A percentile compares a stretch with the other conserved stretches of the same genome.
Evolutionary conservation across 306 rosid species (phyloP).

Genomic region (Quercus dentata): DNA sequence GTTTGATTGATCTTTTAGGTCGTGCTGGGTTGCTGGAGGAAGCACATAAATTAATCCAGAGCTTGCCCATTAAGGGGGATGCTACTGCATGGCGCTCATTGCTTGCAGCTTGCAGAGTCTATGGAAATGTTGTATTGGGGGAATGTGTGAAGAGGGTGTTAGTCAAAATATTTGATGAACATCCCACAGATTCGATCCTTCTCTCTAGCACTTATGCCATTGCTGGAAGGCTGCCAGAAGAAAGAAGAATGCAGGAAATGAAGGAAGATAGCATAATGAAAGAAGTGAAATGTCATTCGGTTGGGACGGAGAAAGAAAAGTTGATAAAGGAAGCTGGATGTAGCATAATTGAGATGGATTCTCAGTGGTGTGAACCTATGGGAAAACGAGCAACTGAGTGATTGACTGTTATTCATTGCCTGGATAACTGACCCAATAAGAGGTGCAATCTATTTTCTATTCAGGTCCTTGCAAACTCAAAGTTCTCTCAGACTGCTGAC

Average conservation of each 20-base stretch:
- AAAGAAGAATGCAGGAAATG: constrained; percentile 27
- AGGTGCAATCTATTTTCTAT: background rate
- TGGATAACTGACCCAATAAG: background rate
- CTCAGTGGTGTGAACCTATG: constrained; percentile 9
- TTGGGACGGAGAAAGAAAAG: constrained; percentile 21
- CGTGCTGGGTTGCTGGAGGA: constrained; percentile 72
- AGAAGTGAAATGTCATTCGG: constrained; percentile 11
- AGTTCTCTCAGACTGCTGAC: background rate
- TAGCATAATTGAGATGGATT: constrained; percentile 55
- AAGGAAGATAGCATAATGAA: constrained; percentile 23
- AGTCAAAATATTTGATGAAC: constrained; percentile 36
- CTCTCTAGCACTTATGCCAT: constrained; percentile 55
- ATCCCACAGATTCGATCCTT: constrained; percentile 69
- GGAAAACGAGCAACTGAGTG: background rate
- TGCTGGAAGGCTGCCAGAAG: constrained; percentile 65
- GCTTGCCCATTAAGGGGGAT: constrained; percentile 56
- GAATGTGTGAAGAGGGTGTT: constrained; percentile 47
- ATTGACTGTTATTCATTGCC: background rate
- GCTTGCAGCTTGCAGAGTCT: constrained; percentile 67
- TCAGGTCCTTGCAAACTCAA: background rate
- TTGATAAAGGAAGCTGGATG: constrained; percentile 51
- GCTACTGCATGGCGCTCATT: constrained; percentile 68
- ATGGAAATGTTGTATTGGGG: constrained; percentile 55
- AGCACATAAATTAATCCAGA: constrained; percentile 53
- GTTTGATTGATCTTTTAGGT: constrained; percentile 69